Conservation (phyloP, 2,329 filamentous ascomycete genomes). For the Ceratocystis harringtonii region DNA sequence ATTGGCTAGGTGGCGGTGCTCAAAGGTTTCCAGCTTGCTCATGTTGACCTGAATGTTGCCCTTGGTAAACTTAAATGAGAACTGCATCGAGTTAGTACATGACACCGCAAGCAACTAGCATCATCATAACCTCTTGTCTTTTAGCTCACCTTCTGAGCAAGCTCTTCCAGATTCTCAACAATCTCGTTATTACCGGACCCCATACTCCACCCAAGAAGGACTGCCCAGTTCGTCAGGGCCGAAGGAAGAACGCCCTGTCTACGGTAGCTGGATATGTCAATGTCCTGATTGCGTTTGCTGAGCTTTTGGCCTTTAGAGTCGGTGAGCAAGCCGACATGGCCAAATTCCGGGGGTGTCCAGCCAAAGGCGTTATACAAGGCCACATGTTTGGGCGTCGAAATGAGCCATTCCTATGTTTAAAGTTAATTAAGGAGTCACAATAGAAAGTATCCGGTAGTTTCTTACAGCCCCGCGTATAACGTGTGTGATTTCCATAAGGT, state of each 20-base stretch:
- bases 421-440: too few relatives aligned
- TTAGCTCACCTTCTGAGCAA: conserved; percentile 48
- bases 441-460: conserved; percentile 10
- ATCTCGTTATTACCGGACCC: conserved; percentile 39
- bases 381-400: conserved; percentile 66
- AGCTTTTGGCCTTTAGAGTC: conserved; percentile 57
- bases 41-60: conserved; percentile 74
- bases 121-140: background rate
- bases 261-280: conserved; percentile 38
- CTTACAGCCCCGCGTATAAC: conserved; percentile 73
- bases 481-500: conserved; percentile 89
- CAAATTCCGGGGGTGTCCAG: conserved; percentile 60
- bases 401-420: conserved; percentile 65
- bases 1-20: conserved; percentile 45
- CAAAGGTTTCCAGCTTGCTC: conserved; percentile 67
- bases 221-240: conserved; percentile 62
- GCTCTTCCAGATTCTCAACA: conserved; percentile 52
- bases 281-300: conserved; percentile 60
- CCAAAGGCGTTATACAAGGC: conserved; percentile 62
- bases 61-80: conserved; percentile 76
- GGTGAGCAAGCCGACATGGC: conserved; percentile 63
- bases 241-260: conserved; percentile 32
- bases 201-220: conserved; percentile 73
- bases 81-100: conserved; percentile 32
- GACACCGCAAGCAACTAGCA: background rate